These are phyloP conservation scores for Pharus latifolius DNA, from an alignment of 176 grass and related monocot species.

Conservation along the genomic window DNA sequence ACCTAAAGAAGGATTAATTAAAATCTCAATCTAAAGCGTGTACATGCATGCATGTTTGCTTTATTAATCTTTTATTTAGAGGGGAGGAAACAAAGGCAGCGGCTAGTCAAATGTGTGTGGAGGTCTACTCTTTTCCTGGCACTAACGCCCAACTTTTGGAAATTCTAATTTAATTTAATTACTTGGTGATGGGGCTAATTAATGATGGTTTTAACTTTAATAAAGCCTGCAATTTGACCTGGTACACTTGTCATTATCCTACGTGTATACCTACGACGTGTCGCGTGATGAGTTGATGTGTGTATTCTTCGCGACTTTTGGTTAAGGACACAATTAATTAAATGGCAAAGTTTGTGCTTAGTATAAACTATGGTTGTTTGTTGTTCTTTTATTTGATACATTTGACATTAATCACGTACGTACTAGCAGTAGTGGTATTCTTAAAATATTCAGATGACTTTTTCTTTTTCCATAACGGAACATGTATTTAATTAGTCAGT, in stretches of 20 bases:
- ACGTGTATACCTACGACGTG: background rate
- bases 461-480: too few relatives aligned
- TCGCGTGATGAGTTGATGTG: background rate
- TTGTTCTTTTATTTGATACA: background rate
- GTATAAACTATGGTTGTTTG: background rate
- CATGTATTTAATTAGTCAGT: too few relatives aligned
- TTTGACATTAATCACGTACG: background rate
- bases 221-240: conserved; percentile 5
- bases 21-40: conserved; percentile 6
- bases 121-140: conserved; percentile 21
- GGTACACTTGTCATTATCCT: background rate
- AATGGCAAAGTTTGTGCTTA: background rate
- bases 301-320: background rate
- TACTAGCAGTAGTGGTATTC: too few relatives aligned
- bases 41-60: too few relatives aligned
- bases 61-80: conserved; percentile 13
- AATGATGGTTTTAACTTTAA: too few relatives aligned
- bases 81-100: conserved; percentile 8
- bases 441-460: too few relatives aligned
- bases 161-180: background rate
- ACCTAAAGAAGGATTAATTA: conserved; percentile 15
- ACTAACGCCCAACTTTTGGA: background rate
- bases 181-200: background rate
- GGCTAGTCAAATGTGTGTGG: conserved; percentile 16
- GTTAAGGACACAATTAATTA: background rate